Evolutionary conservation across 73 alveolate species (phyloP), one percentile per base, ranked within the genome.

Genomic region (Loxodes magnus): DNA sequence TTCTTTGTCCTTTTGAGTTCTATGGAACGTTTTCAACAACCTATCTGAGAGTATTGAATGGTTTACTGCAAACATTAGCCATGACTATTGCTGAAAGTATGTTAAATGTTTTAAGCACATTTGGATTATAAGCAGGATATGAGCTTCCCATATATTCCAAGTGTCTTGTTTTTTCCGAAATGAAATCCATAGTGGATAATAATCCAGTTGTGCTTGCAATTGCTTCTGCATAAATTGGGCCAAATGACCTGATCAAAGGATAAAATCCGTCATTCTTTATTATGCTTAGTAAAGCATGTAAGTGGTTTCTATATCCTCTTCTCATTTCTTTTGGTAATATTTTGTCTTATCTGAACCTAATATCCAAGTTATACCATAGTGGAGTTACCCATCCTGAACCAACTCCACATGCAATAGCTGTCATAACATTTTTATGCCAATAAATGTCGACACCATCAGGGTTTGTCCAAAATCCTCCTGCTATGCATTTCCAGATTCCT

Each of bases 351-450:
- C 27, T 20, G 17, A 12, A 46, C 17, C 59, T 46, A 12, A 16
- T 46, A 6, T 14, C 9, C n/a, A 46, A 20, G 27, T 46, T 46
- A 23, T 21, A 1, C 14, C 22, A 46, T 10, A 41, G 59, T 5
- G 27, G 43, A 7, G 59, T 37, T 5, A 46, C 27, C 60, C 59
- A 46, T 2, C 53, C 22, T 24, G 59, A 25, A 0, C n/a, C 59
- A 9, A 24, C 14, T 1, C 59, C 59, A 24, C 22, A 12, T 7
- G 21, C 17, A 5, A 10, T 17, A 10, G 59, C 50, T n/a, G 59
- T 46, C 14, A 25, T 25, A n/a, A 46, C n/a, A 1, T 19, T 46
- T 46, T 46, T 46, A 19, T 9, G n/a, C 34, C 59, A 46, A 2
- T n/a, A 20, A 10, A 22, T 24, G 34, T 46, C 34, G 7, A 46